phyloP scores from a whole-genome alignment of 2,329 filamentous ascomycete genomes.

The Fragosphaeria purpurea region DNA sequence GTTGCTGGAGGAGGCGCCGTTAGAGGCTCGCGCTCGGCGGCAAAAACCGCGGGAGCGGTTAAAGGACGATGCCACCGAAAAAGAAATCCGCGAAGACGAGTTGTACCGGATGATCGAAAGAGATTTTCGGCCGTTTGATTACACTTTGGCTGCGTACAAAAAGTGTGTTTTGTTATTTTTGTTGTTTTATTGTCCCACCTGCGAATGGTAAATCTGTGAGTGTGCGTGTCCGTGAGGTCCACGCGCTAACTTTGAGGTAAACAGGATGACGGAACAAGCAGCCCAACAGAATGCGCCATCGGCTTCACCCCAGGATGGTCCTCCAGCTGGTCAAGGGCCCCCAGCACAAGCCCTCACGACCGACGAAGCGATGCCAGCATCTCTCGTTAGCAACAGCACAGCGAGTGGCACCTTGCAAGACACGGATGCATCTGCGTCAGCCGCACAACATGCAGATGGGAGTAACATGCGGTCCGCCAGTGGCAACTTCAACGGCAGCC shows the following conservation, averaged over 20 bases:
- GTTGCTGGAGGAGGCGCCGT: conserved; percentile 82
- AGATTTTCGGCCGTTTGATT: conserved; percentile 92
- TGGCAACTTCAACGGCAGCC: conserved; percentile 10
- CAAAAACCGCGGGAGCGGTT: conserved; percentile 89
- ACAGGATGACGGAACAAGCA: conserved; percentile 13
- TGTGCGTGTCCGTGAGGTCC: too few relatives aligned
- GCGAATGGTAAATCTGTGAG: too few relatives aligned
- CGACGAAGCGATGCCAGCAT: conserved; percentile 35
- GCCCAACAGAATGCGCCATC: conserved; percentile 13
- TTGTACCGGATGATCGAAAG: conserved; percentile 89
- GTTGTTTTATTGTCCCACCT: too few relatives aligned
- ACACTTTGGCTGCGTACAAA: conserved; percentile 71
- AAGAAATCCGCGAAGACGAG: conserved; percentile 90
- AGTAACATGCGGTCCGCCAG: conserved; percentile 5
- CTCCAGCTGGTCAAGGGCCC: background rate
- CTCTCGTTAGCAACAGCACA: conserved; percentile 18
- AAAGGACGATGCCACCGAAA: conserved; percentile 87
- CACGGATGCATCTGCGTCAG: background rate
- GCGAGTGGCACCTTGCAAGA: background rate
- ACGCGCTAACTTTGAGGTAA: background rate
- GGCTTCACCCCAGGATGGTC: too few relatives aligned
- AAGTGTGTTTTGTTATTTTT: conserved; percentile 36
- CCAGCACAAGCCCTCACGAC: conserved; percentile 41
- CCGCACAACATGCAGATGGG: too few relatives aligned
- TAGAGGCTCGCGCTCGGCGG: conserved; percentile 83